Evolutionary conservation across 2,329 filamentous ascomycete genomes (phyloP).

Genomic region (Fusarium nygamai): DNA sequence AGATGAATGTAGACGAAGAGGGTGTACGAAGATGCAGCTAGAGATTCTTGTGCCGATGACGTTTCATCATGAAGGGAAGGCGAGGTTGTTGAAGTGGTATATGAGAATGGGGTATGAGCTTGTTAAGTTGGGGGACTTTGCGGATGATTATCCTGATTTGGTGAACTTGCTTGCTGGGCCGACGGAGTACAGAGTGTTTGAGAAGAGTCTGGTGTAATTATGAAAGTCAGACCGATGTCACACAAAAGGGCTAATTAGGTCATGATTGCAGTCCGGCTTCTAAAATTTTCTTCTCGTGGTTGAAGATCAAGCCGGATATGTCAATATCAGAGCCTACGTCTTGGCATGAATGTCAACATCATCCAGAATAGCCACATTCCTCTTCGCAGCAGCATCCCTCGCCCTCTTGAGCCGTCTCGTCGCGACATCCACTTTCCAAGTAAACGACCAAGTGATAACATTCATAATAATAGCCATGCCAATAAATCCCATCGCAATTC

Average conservation of each 20-base stretch:
- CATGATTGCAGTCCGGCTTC: background rate
- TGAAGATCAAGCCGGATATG: rapidly evolving
- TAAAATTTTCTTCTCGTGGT: rapidly evolving
- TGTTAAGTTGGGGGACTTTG: conserved; percentile 42
- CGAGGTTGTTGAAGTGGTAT: conserved; percentile 44
- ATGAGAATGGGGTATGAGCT: conserved; percentile 42
- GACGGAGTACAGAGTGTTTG: conserved; percentile 43
- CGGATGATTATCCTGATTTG: conserved; percentile 43
- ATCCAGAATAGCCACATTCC: background rate
- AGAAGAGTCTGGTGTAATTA: conserved; percentile 31
- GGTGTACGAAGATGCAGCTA: conserved; percentile 44
- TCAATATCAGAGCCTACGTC: background rate
- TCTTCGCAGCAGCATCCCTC: background rate
- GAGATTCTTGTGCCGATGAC: conserved; percentile 44
- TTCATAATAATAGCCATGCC: background rate
- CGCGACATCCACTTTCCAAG: background rate
- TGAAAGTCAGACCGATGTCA: rapidly evolving
- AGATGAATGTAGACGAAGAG: conserved; percentile 37
- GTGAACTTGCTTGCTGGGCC: conserved; percentile 41
- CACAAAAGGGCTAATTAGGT: background rate
- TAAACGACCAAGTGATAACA: background rate
- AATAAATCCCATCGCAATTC: background rate
- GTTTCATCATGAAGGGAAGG: conserved; percentile 42
- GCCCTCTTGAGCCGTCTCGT: background rate
- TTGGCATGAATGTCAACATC: background rate